These are phyloP conservation scores for Buxus sempervirens DNA, from an alignment of 164 flowering plant species.

Conservation along the genomic window DNA sequence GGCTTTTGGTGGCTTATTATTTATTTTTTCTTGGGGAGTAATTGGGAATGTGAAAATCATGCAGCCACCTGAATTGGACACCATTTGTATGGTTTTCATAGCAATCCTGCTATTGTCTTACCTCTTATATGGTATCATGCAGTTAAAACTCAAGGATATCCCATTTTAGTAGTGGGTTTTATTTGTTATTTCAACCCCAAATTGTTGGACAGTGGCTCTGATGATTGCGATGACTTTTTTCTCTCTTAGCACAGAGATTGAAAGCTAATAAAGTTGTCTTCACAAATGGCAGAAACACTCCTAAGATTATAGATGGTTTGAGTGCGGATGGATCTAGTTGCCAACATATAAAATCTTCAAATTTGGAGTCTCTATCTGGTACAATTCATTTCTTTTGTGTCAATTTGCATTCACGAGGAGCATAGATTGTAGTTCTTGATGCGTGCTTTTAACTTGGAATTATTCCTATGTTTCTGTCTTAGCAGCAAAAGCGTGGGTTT, in stretches of 20 bases:
- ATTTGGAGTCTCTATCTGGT: slow-evolving; percentile 61
- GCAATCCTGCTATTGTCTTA: neutral
- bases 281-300: slow-evolving; percentile 50
- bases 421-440: neutral
- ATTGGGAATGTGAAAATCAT: too few species aligned
- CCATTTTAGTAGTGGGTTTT: too few species aligned
- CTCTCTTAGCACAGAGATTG: too few species aligned
- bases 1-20: too few species aligned
- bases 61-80: too few species aligned
- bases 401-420: neutral
- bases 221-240: too few species aligned
- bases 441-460: neutral
- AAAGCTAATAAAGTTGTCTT: neutral
- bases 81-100: neutral
- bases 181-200: too few species aligned
- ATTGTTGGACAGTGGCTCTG: too few species aligned
- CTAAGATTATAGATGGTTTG: slow-evolving; percentile 73
- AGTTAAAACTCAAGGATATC: neutral
- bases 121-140: neutral
- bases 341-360: slow-evolving; percentile 64
- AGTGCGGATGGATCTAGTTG: slow-evolving; percentile 79
- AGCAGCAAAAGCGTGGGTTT: slow-evolving; percentile 67
- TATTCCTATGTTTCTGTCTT: neutral
- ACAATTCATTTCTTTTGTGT: neutral
- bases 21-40: too few species aligned